phyloP scores from a whole-genome alignment of 768 basidiomycete species.

The Leucosporidium creatinivorum region DNA sequence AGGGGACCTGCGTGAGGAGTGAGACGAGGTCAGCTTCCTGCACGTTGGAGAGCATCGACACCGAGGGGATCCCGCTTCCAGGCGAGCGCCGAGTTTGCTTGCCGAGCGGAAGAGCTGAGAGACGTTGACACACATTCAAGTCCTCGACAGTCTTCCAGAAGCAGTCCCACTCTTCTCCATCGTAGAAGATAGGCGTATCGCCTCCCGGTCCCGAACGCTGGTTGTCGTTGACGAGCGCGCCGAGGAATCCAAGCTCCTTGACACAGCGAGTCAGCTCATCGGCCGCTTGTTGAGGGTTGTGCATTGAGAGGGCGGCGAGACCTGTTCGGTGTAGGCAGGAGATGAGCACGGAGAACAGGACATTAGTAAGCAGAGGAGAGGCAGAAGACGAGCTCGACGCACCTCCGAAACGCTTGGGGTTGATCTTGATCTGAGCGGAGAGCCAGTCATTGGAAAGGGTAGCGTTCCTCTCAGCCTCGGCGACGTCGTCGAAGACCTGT shows the following conservation, averaged over 20 bases:
- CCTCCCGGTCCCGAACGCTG: conserved; percentile 6
- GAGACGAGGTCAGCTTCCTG: too few species aligned
- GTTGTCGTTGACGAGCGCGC: conserved; percentile 25
- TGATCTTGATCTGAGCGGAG: conserved; percentile 18
- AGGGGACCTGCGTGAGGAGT: conserved; percentile 13
- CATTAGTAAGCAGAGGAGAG: too few species aligned
- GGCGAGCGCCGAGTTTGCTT: too few species aligned
- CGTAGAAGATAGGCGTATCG: too few species aligned
- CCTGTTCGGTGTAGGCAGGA: neutral
- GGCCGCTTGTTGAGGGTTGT: conserved; percentile 25
- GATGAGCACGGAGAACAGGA: too few species aligned
- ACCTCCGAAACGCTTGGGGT: conserved; percentile 14
- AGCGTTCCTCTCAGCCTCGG: conserved; percentile 21
- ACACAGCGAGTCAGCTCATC: conserved; percentile 21
- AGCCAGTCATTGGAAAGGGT: conserved; percentile 25
- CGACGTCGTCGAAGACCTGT: neutral
- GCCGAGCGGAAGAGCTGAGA: too few species aligned
- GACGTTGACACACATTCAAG: too few species aligned
- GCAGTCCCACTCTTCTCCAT: too few species aligned
- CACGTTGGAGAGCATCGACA: too few species aligned
- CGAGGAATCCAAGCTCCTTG: conserved; percentile 24
- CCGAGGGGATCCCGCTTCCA: too few species aligned
- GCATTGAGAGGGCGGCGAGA: conserved; percentile 28
- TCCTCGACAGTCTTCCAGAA: too few species aligned
- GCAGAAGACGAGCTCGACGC: too few species aligned